Conservation (phyloP, 768 basidiomycete genomes). For the Phanerodontia chrysosporium region DNA sequence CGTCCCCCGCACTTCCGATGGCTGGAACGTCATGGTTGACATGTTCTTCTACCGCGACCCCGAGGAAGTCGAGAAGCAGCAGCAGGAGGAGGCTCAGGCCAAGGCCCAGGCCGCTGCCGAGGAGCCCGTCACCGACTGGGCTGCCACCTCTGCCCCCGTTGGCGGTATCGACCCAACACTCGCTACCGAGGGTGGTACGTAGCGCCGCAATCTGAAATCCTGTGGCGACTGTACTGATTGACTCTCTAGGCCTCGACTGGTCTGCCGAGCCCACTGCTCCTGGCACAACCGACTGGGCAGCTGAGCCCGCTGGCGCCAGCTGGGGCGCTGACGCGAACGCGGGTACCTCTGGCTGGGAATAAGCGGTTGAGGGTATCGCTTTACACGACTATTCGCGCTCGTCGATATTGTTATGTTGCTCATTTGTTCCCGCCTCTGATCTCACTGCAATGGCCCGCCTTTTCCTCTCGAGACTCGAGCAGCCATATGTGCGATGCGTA, state of each 20-base stretch:
- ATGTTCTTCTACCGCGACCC: conserved; percentile 99
- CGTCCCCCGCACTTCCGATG: conserved; percentile 85
- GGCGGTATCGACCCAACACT: conserved; percentile 77
- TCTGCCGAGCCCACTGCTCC: conserved; percentile 69
- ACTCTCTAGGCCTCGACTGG: conserved; percentile 75
- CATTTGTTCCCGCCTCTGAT: background rate
- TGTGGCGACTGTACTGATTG: background rate
- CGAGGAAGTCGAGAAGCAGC: conserved; percentile 98
- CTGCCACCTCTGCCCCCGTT: conserved; percentile 55
- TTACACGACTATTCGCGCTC: background rate
- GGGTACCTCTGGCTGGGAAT: conserved; percentile 21
- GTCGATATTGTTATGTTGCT: conserved; percentile 7
- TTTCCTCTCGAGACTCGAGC: background rate
- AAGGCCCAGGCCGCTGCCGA: conserved; percentile 63
- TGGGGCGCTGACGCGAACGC: conserved; percentile 29
- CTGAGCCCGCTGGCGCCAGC: conserved; percentile 26
- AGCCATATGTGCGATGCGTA: background rate
- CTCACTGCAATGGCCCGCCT: background rate
- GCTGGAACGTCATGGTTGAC: conserved; percentile 98
- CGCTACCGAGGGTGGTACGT: conserved; percentile 51
- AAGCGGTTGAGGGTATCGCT: conserved; percentile 7
- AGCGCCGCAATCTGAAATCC: conserved; percentile 4
- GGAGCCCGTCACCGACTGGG: conserved; percentile 64
- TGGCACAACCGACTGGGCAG: conserved; percentile 32
- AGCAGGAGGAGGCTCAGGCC: conserved; percentile 87